Base-by-base conservation (phyloP, 805 yeast species). In the Candida dajiaensis region DNA sequence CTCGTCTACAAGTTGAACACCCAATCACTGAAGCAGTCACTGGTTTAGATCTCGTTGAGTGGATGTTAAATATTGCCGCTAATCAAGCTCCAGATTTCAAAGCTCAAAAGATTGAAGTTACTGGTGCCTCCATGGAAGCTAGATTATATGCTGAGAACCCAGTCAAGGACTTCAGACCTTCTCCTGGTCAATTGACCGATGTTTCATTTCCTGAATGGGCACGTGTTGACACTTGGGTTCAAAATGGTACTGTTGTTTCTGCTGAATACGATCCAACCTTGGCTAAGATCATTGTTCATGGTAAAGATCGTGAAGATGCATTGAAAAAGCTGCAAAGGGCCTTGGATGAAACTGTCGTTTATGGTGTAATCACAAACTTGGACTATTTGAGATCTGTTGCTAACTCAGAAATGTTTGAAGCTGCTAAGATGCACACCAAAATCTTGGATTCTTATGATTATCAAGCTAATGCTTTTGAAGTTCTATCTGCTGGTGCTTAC, bases 61-160 rank as follows among this genome's bases (percentile, higher is more conserved):
- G 97, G 97, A 94, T 94, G 99, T 71, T 92, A 52, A 71, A 74
- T 56, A 85, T 92, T 63, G 97, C 97, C 29, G 96, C 95, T 33
- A 90, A 88, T 61, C 76, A 76, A 54, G 83, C 97, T 4, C 96
- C 96, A 6, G 87, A 83, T 61, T 88, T 89, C 57, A 65, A 61
- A 40, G 58, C 68, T 35, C 78, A 76, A 52, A 67, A 69, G 38
- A 73, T 89, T 43, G 70, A 67, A 13, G 79, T 83, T 33, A 74
- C 77, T 41, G 98, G 99, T 54, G 96, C 95, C 0, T 79, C 97
- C 0, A 92, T 92, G 90, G 99, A 92, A 69, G 98, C 97, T 29
- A 78, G 99, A 63, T 72, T 92, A 43, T 94, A 94, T 57, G 97
- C 99, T 33, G 99, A 92, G 67, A 92, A 94, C 69, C 98, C 99